Evolutionary conservation across 306 rosid genomes (phyloP).

Genomic region (Medicago ruthenica): DNA sequence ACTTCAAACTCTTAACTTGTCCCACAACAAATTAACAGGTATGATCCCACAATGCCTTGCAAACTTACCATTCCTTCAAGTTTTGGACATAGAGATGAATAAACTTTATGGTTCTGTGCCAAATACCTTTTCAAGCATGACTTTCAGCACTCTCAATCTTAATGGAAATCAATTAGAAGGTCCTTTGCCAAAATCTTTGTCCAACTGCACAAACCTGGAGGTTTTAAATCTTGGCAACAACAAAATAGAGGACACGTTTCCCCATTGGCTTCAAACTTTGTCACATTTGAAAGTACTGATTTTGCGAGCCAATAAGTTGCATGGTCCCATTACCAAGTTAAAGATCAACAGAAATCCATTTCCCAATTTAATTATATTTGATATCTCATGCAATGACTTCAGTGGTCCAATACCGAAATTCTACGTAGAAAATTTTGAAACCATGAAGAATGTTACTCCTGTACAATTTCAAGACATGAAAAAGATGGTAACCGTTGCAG

Average conservation of each 20-base stretch:
- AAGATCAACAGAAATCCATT: conserved; percentile 9
- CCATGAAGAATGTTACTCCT: not conserved
- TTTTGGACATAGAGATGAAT: not conserved
- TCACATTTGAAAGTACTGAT: not conserved
- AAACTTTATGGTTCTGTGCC: not conserved
- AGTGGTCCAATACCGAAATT: not conserved
- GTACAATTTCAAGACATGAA: not conserved
- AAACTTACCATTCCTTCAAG: not conserved
- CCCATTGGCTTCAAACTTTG: conserved; percentile 40
- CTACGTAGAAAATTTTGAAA: not conserved
- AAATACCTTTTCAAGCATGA: not conserved
- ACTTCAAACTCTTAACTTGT: not conserved
- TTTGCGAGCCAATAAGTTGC: conserved; percentile 16
- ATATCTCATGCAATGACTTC: conserved; percentile 46
- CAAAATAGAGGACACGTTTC: conserved; percentile 41
- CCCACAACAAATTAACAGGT: not conserved
- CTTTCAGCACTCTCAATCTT: not conserved
- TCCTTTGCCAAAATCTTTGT: conserved; percentile 19
- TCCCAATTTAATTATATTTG: conserved; percentile 37
- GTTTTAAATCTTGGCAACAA: conserved; percentile 52
- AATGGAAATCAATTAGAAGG: not conserved
- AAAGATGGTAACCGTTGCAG: not conserved
- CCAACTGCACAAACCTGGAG: not conserved
- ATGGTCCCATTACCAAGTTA: conserved; percentile 18
- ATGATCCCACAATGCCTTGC: not conserved